A percentile compares a stretch with the other conserved stretches of the same genome.
phyloP scores from a whole-genome alignment of 2,329 filamentous ascomycete genomes.

The Aspergillus fumigatiaffinis region DNA sequence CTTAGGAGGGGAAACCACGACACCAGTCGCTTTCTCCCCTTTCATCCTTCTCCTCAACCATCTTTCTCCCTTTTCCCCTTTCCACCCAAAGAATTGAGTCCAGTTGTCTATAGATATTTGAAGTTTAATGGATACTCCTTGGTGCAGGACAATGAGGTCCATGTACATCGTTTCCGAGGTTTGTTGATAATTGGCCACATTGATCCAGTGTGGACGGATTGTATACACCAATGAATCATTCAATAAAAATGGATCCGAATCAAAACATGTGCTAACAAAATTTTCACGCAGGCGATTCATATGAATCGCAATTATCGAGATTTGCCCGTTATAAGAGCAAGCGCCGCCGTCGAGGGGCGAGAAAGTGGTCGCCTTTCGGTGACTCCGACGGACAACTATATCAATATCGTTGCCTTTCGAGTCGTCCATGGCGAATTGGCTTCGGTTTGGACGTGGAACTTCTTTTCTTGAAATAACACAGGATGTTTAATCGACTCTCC shows the following conservation, averaged over 20 bases:
- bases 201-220: neutral
- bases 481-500: slow-evolving; percentile 1
- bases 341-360: neutral
- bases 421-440: neutral
- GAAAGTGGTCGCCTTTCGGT: neutral
- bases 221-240: neutral
- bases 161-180: neutral
- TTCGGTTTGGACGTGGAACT: neutral
- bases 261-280: neutral
- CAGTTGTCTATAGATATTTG: neutral
- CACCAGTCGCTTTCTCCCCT: neutral
- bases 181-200: neutral
- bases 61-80: neutral
- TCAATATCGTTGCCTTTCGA: neutral
- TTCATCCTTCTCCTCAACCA: neutral
- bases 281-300: neutral
- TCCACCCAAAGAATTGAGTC: neutral
- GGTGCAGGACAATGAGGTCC: neutral
- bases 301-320: neutral
- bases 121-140: neutral
- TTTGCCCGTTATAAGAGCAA: neutral
- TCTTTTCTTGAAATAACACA: neutral
- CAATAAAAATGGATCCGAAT: neutral
- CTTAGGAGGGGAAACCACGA: neutral
- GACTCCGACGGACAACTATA: neutral